Base-by-base conservation (phyloP, 164 flowering plant genomes). In the Chimonanthus praecox region DNA sequence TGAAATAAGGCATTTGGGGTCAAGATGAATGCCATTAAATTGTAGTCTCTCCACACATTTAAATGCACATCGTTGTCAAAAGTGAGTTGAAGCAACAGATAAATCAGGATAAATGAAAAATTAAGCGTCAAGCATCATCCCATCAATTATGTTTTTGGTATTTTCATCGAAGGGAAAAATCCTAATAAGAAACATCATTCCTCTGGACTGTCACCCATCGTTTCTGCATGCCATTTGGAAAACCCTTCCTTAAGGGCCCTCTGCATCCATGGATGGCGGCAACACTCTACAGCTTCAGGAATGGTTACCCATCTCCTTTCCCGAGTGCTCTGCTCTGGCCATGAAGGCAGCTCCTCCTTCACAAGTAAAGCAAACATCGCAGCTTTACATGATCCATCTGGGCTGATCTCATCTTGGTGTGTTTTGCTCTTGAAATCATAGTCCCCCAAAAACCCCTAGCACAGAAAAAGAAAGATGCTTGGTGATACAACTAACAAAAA, bases 221-320 rank as follows among this genome's bases (percentile, higher is more conserved):
- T 66, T 64, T 72, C 68, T 49, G 58, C 75, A 72, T 50, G 69
- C 88, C 89, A 86, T 68, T 80, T 80, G 20, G 72, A 73, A 77
- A 89, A 87, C 51, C 86, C 87, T 66, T 80, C 77, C 68, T 49
- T 68, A 9, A 87, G 83, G 63, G 90, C 92, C 6, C 84, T 83
- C 70, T 82, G 80, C 95, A 90, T 89, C 94, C 94, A 88, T 43
- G 86, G 68, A 74, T 89, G 86, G 61, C 90, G 83, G 76, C 90
- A 88, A 11, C 47, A 68, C 75, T 81, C 82, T 18, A 75, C 72
- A 2, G 92, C 91, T 77, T 88, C 91, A 16, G 85, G 73, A 11
- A 90, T 79, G n/a, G 82, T 78, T n/a, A 90, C 74, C 90, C 94
- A 88, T 69, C 75, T 84, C 73, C 94, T 80, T 47, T 67, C 71